phyloP scores from a whole-genome alignment of 805 yeast genomes.

The Debaryomyces hansenii region DNA sequence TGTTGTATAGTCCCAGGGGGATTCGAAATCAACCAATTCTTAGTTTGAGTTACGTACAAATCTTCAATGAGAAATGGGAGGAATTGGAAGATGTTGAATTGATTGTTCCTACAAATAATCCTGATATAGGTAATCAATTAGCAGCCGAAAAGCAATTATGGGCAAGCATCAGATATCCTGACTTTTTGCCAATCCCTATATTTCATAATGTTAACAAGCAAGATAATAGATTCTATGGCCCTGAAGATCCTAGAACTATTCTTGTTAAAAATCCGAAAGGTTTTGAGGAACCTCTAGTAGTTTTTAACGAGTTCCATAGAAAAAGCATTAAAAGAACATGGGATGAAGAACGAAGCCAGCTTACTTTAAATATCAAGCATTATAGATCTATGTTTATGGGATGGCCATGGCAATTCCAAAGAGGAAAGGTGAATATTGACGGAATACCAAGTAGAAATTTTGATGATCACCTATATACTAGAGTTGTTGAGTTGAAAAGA shows the following conservation, averaged over 20 bases:
- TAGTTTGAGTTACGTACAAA: slow-evolving; percentile 18
- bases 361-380: neutral
- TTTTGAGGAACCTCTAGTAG: slow-evolving; percentile 21
- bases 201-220: slow-evolving; percentile 10
- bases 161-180: slow-evolving; percentile 19
- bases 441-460: slow-evolving; percentile 12
- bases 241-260: slow-evolving; percentile 28
- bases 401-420: slow-evolving; percentile 31
- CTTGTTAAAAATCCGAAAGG: slow-evolving; percentile 22
- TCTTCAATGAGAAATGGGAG: slow-evolving; percentile 12
- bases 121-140: neutral
- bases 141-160: slow-evolving; percentile 7
- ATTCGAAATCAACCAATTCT: slow-evolving; percentile 24
- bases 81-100: slow-evolving; percentile 7
- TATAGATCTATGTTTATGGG: slow-evolving; percentile 29
- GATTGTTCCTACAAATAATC: slow-evolving; percentile 11
- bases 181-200: slow-evolving; percentile 14
- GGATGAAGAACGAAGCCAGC: neutral
- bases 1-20: slow-evolving; percentile 25
- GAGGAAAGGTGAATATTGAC: slow-evolving; percentile 27
- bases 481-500: slow-evolving; percentile 21
- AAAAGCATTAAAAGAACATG: slow-evolving; percentile 4
- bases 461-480: slow-evolving; percentile 17
- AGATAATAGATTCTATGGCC: slow-evolving; percentile 20
- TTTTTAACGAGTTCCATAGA: slow-evolving; percentile 13